Percentiles rank a stretch among this genome's conserved stretches.
phyloP scores from a whole-genome alignment of 352 stramenopile species.

The Elongisporangium undulatum region DNA sequence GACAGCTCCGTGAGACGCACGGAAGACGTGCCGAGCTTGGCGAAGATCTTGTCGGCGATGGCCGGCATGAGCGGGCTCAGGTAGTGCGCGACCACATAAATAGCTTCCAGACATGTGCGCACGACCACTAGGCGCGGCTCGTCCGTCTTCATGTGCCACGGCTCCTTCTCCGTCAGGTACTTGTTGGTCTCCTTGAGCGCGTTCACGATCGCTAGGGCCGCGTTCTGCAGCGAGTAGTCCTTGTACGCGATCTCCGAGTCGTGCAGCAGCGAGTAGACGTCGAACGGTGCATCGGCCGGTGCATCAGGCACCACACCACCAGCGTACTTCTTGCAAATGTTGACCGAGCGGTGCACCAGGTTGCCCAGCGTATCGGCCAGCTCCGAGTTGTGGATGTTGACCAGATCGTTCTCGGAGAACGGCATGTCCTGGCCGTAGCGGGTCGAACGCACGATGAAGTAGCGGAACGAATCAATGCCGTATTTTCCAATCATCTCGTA shows the following conservation, averaged over 20 bases:
- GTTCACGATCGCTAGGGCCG: slow-evolving; percentile 87
- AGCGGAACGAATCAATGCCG: slow-evolving; percentile 95
- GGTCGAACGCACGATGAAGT: slow-evolving; percentile 87
- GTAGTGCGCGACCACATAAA: slow-evolving; percentile 96
- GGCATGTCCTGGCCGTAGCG: slow-evolving; percentile 96
- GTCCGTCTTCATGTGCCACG: slow-evolving; percentile 96
- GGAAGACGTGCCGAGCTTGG: slow-evolving; percentile 90
- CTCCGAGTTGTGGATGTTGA: slow-evolving; percentile 98
- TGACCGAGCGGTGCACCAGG: slow-evolving; percentile 95
- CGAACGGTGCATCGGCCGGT: slow-evolving; percentile 67
- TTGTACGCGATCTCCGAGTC: slow-evolving; percentile 90
- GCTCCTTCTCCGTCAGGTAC: slow-evolving; percentile 96
- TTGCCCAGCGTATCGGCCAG: slow-evolving; percentile 92
- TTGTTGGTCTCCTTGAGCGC: slow-evolving; percentile 95
- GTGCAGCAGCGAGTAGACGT: slow-evolving; percentile 81
- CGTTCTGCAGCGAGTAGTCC: slow-evolving; percentile 89
- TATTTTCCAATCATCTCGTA: slow-evolving; percentile 94
- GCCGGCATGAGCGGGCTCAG: slow-evolving; percentile 93
- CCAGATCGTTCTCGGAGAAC: slow-evolving; percentile 90
- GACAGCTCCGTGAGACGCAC: slow-evolving; percentile 71
- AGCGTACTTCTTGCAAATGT: slow-evolving; percentile 96
- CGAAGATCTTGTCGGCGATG: slow-evolving; percentile 91
- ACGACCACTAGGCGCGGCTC: slow-evolving; percentile 89
- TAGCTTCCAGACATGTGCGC: slow-evolving; percentile 94
- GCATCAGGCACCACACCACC: slow-evolving; percentile 72